Evolutionary conservation across 2,329 filamentous ascomycete species (phyloP).

Genomic region (Ceratocystiopsis sp.): DNA sequence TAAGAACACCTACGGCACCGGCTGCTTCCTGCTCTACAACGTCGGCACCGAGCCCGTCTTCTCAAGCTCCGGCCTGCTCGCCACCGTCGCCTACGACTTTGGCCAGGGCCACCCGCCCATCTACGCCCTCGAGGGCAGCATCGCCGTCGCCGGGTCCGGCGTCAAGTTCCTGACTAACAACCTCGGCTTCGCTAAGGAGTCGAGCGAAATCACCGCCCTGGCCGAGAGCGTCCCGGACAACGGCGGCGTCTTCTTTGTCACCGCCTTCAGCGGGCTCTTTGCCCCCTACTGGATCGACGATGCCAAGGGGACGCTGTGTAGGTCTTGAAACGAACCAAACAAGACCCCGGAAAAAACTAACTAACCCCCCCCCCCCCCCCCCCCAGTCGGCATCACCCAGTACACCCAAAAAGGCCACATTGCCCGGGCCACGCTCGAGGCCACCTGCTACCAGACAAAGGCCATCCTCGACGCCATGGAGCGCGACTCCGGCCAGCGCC

Average conservation of each 20-base stretch:
- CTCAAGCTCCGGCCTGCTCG: slow-evolving; percentile 64
- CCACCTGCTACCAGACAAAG: slow-evolving; percentile 82
- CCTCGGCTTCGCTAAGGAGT: slow-evolving; percentile 38
- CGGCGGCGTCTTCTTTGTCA: slow-evolving; percentile 74
- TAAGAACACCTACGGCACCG: slow-evolving; percentile 85
- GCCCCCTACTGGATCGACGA: slow-evolving; percentile 93
- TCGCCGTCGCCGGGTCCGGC: slow-evolving; percentile 66
- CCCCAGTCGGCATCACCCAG: slow-evolving; percentile 59
- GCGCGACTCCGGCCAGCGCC: slow-evolving; percentile 59
- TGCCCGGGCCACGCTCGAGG: slow-evolving; percentile 74
- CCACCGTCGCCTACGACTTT: slow-evolving; percentile 79
- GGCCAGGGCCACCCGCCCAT: slow-evolving; percentile 39
- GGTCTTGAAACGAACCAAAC: slow-evolving; percentile 14
- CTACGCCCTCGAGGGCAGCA: slow-evolving; percentile 71
- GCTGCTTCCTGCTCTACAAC: slow-evolving; percentile 80
- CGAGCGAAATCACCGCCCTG: slow-evolving; percentile 31
- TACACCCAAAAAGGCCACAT: slow-evolving; percentile 77
- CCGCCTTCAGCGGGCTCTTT: slow-evolving; percentile 79
- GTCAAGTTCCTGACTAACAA: slow-evolving; percentile 59
- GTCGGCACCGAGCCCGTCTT: slow-evolving; percentile 74
- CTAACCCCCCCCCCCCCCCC: not conserved
- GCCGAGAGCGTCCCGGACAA: slow-evolving; percentile 46
- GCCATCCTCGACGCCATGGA: slow-evolving; percentile 87
- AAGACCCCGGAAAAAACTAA: too few species aligned
- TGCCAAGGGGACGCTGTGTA: slow-evolving; percentile 71